phyloP scores from a whole-genome alignment of 2,329 filamentous ascomycete genomes.

The Colletotrichum spinosum region DNA sequence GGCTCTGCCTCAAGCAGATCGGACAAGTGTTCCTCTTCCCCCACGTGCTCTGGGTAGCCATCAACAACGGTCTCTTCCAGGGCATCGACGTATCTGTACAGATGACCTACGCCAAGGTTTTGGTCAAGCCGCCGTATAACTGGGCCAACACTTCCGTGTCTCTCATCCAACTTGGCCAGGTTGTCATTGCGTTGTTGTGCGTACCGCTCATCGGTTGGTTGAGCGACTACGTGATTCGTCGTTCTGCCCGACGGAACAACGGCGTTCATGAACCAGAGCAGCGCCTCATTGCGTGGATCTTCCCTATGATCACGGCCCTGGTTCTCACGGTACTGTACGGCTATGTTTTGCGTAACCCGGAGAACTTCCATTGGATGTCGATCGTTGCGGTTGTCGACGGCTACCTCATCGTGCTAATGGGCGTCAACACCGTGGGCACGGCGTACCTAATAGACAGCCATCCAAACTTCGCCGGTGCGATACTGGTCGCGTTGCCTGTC shows the following conservation, averaged over 20 bases:
- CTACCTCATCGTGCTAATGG: slow-evolving; percentile 30
- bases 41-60: slow-evolving; percentile 32
- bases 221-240: slow-evolving; percentile 34
- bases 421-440: slow-evolving; percentile 24
- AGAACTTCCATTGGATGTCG: slow-evolving; percentile 33
- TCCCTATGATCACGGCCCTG: slow-evolving; percentile 28
- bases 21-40: slow-evolving; percentile 34
- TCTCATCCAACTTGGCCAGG: slow-evolving; percentile 28
- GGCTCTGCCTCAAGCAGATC: slow-evolving; percentile 27
- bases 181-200: slow-evolving; percentile 23
- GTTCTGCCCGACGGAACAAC: slow-evolving; percentile 50
- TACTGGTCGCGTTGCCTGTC: slow-evolving; percentile 27
- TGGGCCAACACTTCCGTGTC: slow-evolving; percentile 35
- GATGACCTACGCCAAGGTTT: slow-evolving; percentile 33
- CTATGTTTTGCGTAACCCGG: slow-evolving; percentile 24
- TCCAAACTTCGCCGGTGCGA: slow-evolving; percentile 24
- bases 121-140: slow-evolving; percentile 34
- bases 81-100: slow-evolving; percentile 33
- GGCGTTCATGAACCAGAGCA: slow-evolving; percentile 56
- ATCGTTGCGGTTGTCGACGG: slow-evolving; percentile 28
- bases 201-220: slow-evolving; percentile 32
- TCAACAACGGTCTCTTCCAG: slow-evolving; percentile 35
- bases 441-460: slow-evolving; percentile 34
- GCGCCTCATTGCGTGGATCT: slow-evolving; percentile 43
- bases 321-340: slow-evolving; percentile 31